Evolutionary conservation across 768 basidiomycete genomes (phyloP), one percentile per base, ranked within the genome.

Genomic region (Rhizopogon roseolus): DNA sequence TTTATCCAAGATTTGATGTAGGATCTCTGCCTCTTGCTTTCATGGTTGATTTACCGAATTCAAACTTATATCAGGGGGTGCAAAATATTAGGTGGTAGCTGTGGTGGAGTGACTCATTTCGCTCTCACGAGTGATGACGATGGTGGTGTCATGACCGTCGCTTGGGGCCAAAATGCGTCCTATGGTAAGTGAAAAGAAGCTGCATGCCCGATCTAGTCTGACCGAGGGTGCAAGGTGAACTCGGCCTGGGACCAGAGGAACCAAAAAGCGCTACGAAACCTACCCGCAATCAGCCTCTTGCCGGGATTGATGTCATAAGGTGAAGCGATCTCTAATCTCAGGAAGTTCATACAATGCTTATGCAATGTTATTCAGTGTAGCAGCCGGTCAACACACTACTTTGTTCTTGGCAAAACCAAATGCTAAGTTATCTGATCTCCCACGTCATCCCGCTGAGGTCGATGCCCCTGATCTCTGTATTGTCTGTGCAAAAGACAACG

Each of bases 81-180:
- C 74, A 91, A 91, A 64, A 82, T 90, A 28, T 70, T 71, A 19
- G 73, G 79, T 6, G 85, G 85, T 1, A 73, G 78, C 16, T 87
- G 85, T 41, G 96, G 96, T 32, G 94, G 94, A 16, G 91, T 94
- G 14, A 93, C 93, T 0, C 90, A 96, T 64, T 97, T 90, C 77
- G 76, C 86, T 6, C 73, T 89, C 28, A 81, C 87, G 0, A 78
- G 82, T 3, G 91, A 93, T 46, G 86, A 90, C 14, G 88, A 90
- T 39, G 82, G 74, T 32, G 67, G 73, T n/a, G 72, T 82, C 0
- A 92, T 96, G 86, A 90, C 90, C 4, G 85, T 96, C 28, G 86
- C 84, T 4, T 92, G 86, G 78, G 89, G 89, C 1, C 89, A 92
- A 64, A 90, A 88, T 58, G 89, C 89, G n/a, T 79, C 81, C n/a